phyloP scores from a whole-genome alignment of 768 basidiomycete species.

The Tulasnella sp. region DNA sequence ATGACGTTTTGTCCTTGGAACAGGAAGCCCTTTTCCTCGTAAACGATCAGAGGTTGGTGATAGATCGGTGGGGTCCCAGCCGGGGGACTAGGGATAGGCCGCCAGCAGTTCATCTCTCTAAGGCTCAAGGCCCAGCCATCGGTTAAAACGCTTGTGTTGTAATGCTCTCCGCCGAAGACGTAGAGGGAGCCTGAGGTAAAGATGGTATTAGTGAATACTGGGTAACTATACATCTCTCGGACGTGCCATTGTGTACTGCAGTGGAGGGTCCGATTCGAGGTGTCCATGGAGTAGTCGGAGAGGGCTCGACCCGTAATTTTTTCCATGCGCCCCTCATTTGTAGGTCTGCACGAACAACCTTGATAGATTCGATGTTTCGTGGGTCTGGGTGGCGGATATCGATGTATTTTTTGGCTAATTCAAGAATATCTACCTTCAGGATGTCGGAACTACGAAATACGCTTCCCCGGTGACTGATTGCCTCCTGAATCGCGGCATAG shows the following conservation, averaged over 20 bases:
- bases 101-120: slow-evolving; percentile 9
- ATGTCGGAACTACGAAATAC: not conserved
- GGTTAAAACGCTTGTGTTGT: slow-evolving; percentile 30
- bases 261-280: slow-evolving; percentile 32
- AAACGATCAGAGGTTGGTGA: slow-evolving; percentile 32
- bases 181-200: slow-evolving; percentile 22
- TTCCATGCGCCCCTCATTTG: slow-evolving; percentile 44
- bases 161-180: slow-evolving; percentile 33
- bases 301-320: slow-evolving; percentile 36
- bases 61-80: not conserved
- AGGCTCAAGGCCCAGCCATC: slow-evolving; percentile 33
- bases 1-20: slow-evolving; percentile 39
- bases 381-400: not conserved
- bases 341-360: slow-evolving; percentile 8
- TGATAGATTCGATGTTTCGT: not conserved
- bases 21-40: slow-evolving; percentile 41
- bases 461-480: not conserved
- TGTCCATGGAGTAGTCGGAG: slow-evolving; percentile 37
- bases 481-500: slow-evolving; percentile 33
- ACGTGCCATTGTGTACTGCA: slow-evolving; percentile 34
- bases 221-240: slow-evolving; percentile 14
- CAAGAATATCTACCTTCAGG: not conserved
- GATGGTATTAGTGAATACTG: slow-evolving; percentile 30
- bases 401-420: not conserved
- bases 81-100: slow-evolving; percentile 20